Evolutionary conservation across 257 asterid genomes (phyloP), one percentile per base, ranked within the genome.

Genomic region (Solanum tarapatanum): DNA sequence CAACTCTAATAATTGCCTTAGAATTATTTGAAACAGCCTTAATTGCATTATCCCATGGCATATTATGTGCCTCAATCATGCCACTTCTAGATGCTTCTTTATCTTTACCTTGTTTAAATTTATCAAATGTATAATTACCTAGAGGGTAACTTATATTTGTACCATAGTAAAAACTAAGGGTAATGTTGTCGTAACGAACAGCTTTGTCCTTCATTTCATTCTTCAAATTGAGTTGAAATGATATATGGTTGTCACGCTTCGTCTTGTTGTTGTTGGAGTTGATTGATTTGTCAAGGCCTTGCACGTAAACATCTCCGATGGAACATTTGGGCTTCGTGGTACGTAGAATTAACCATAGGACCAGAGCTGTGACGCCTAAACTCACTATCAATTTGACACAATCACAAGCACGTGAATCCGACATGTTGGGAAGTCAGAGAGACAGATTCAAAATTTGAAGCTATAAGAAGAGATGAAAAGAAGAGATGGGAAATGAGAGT

Each of bases 261-360:
- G 43, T 51, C 5, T 26, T 3, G 28, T 45, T 80, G 19, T 43
- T 43, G 60, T 88, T 37, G 86, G 94, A 90, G 35, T 86, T 87
- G 14, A 70, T 64, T 66, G 96, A 35, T 32, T 6, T 16, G 88
- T 94, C 91, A 85, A 96, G 98, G 86, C 93, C 89, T 24, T 94
- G 97, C 13, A 96, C 83, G 86, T 89, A 91, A 4, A 96, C 91
- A 24, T 88, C 72, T 70, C 91, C 85, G 66, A 96, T 90, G 69
- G 91, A 91, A 91, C 93, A 92, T 5, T 87, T 84, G 84, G 99
- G 99, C 2, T 91, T 89, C 32, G 91, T 89, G 73, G 96, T 91
- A 21, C 97, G 96, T 12, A 95, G 93, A 83, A 94, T 93, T 58
- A 95, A 94, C 98, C 97, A 96, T 86, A 94, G 85, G 94, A 96